Evolutionary conservation across 108 stramenopile genomes (phyloP).

Genomic region (Bacterosira constricta): DNA sequence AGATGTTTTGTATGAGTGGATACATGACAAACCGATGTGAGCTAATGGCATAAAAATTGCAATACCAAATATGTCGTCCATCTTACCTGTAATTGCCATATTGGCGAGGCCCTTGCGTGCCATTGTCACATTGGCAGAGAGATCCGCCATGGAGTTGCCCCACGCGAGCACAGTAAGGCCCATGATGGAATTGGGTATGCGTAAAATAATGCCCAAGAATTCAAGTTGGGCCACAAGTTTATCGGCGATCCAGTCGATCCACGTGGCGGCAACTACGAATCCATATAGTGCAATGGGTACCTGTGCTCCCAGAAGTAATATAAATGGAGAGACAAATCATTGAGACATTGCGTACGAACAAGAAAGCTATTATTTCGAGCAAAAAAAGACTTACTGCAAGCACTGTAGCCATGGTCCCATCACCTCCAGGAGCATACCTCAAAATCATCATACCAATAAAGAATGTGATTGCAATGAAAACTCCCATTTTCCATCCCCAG

Average conservation of each 20-base stretch:
- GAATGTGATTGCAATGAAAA: constrained; percentile 24
- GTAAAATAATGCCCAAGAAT: constrained; percentile 59
- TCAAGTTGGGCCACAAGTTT: constrained; percentile 62
- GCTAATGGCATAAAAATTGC: neutral
- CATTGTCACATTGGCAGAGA: constrained; percentile 77
- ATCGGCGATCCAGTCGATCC: constrained; percentile 81
- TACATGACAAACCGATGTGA: neutral
- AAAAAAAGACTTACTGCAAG: constrained; percentile 21
- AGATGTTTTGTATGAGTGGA: neutral
- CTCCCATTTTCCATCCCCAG: constrained; percentile 30
- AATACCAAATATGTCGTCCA: too few species aligned
- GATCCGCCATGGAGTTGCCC: constrained; percentile 81
- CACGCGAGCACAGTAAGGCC: constrained; percentile 83
- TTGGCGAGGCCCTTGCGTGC: constrained; percentile 72
- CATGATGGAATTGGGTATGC: constrained; percentile 60
- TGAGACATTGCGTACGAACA: neutral
- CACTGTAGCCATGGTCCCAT: constrained; percentile 39
- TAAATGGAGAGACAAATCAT: neutral
- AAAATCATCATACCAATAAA: constrained; percentile 34
- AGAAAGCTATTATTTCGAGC: neutral
- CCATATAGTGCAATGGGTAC: constrained; percentile 59
- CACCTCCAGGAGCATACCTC: constrained; percentile 47
- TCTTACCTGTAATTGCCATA: constrained; percentile 65
- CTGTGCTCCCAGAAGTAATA: neutral
- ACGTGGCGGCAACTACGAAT: constrained; percentile 63